Evolutionary conservation across 495 filamentous ascomycete genomes (phyloP).

Genomic region (Aspergillus kassunensis): DNA sequence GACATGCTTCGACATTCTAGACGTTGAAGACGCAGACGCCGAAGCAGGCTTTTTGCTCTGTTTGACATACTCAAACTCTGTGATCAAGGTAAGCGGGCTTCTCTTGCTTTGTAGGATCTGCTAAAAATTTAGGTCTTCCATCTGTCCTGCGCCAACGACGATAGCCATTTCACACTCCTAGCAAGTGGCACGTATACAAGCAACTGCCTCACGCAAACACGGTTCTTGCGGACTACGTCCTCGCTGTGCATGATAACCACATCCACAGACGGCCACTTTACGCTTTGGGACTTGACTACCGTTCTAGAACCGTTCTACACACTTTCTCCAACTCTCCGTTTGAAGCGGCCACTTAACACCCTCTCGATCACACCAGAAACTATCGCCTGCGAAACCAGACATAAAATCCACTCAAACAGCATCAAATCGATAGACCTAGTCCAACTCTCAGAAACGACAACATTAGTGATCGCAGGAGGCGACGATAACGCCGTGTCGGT

Average conservation of each 20-base stretch:
- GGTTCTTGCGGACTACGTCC: constrained; percentile 39
- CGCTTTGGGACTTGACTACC: constrained; percentile 47
- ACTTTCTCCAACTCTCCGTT: constrained; percentile 18
- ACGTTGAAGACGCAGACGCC: constrained; percentile 27
- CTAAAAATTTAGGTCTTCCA: constrained; percentile 45
- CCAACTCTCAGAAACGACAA: constrained; percentile 23
- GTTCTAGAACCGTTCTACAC: constrained; percentile 30
- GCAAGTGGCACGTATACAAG: constrained; percentile 64
- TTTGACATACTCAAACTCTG: constrained; percentile 76
- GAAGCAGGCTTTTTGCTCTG: constrained; percentile 48
- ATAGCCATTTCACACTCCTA: constrained; percentile 50
- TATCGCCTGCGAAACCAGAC: constrained; percentile 32
- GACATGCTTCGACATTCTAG: constrained; percentile 61
- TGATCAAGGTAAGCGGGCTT: constrained; percentile 48
- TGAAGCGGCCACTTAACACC: constrained; percentile 18
- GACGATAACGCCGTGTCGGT: constrained; percentile 78
- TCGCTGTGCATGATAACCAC: constrained; percentile 49
- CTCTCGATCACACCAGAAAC: constrained; percentile 16
- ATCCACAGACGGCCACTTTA: constrained; percentile 59
- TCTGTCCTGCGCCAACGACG: constrained; percentile 41
- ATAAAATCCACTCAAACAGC: constrained; percentile 68
- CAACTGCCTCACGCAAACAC: constrained; percentile 72
- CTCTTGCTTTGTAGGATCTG: background rate
- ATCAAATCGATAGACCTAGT: constrained; percentile 56
- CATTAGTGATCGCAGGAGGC: constrained; percentile 67